Percentiles rank a stretch among this genome's conserved stretches.
phyloP scores from a whole-genome alignment of 2,329 filamentous ascomycete species.

The Pseudocercospora musae region DNA sequence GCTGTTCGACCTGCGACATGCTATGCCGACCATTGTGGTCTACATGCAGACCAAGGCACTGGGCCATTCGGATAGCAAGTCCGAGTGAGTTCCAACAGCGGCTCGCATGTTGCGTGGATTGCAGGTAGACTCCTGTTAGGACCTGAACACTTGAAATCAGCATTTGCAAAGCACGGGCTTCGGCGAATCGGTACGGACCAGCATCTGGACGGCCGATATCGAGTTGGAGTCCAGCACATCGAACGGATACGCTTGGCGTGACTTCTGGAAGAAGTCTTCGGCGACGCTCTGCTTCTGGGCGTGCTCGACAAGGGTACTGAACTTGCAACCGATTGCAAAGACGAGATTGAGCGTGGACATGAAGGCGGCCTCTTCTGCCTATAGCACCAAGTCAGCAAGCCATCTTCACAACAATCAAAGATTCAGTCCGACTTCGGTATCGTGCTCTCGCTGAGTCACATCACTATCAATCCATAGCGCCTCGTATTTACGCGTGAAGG shows the following conservation, averaged over 20 bases:
- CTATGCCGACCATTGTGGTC: constrained; percentile 53
- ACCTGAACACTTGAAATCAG: background rate
- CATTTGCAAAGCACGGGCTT: background rate
- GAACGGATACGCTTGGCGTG: constrained; percentile 26
- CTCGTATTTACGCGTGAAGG: constrained; percentile 27
- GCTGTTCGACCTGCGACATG: constrained; percentile 60
- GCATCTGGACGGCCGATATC: constrained; percentile 26
- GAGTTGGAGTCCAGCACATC: constrained; percentile 29
- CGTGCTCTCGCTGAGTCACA: constrained; percentile 1
- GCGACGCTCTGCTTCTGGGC: constrained; percentile 24
- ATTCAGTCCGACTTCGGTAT: background rate
- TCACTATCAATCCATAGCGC: constrained; percentile 22
- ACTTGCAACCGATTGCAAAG: constrained; percentile 28
- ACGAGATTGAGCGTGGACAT: constrained; percentile 27
- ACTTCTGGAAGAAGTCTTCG: constrained; percentile 29
- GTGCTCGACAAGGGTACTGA: constrained; percentile 23
- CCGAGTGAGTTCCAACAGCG: constrained; percentile 30
- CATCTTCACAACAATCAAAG: background rate
- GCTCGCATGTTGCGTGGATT: constrained; percentile 28
- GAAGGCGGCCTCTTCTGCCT: constrained; percentile 28
- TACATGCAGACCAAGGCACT: constrained; percentile 65
- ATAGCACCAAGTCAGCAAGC: background rate
- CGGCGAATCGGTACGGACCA: constrained; percentile 2
- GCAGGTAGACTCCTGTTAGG: constrained; percentile 25
- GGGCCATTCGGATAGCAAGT: constrained; percentile 58